Base-by-base conservation (phyloP, 202 grass and related monocot genomes). In the Elaeis oleifera region DNA sequence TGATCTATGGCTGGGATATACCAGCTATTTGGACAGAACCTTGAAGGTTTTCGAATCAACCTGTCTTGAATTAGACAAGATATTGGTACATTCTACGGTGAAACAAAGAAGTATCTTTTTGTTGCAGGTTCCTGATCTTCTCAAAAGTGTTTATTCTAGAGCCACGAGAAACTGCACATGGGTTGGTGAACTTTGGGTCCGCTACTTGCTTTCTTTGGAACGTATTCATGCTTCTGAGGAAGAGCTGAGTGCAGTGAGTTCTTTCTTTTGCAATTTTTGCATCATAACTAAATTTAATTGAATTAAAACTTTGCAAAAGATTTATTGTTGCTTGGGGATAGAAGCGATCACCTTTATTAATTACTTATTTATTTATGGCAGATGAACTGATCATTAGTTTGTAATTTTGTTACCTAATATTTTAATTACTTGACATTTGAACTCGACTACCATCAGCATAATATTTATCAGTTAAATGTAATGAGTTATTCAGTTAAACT, bases 121-220 rank as follows among this genome's bases (percentile, higher is more conserved):
- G 22, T 87, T 60, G 50, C 68, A 97, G 88, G 84, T 97, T 44
- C 84, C 88, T 70, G 69, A 77, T 67, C 32, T 97, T 74, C 26
- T 86, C 1, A 97, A 71, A 79, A 89, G 56, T 76, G 84, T 89
- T 18, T 92, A 97, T 63, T 76, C 75, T 26, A 97, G 84, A 81
- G 94, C 84, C 6, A 92, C 88, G 16, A 84, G 82, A 74, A 97
- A 97, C 48, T 92, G 94, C 66, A 81, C 82, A 16, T 97, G 94
- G 92, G 73, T 97, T 75, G 66, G 81, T 74, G 94, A 92, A 22
- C 59, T 97, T 22, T 97, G 94, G 88, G 69, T 79, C 20, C 79
- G 18, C 26, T 82, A 92, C 61, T 61, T 92, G 72, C 65, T 92
- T 53, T 81, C 94, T 58, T 89, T 92, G 75, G 94, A 97, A 69